Evolutionary conservation across 225 moss, liverwort and hornwort genomes (phyloP).

Genomic region (Bryum argenteum): DNA sequence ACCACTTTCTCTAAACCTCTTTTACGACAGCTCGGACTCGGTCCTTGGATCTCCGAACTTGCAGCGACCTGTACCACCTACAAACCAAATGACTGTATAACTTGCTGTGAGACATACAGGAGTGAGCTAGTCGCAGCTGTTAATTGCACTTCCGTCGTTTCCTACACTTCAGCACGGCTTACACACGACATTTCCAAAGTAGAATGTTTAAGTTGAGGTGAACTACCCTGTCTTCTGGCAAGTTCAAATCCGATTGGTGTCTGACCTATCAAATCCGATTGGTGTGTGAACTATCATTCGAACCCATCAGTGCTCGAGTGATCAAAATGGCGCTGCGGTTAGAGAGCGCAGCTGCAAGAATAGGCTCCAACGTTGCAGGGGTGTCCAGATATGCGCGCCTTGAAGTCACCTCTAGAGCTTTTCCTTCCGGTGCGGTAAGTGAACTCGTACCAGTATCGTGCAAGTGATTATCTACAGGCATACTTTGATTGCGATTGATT

Average conservation of each 20-base stretch:
- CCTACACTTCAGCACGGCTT: too few relatives aligned
- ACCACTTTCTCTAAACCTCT: too few relatives aligned
- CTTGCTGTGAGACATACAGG: too few relatives aligned
- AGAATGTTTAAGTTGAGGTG: conserved; percentile 11
- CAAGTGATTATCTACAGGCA: too few relatives aligned
- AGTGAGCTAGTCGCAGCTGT: too few relatives aligned
- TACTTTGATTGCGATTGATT: too few relatives aligned
- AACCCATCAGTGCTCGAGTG: background rate
- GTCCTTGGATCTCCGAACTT: background rate
- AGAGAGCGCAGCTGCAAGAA: conserved; percentile 11
- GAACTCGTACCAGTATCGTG: background rate
- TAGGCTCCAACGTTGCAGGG: background rate
- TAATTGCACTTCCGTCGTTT: too few relatives aligned
- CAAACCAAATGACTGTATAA: too few relatives aligned
- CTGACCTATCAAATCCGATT: background rate
- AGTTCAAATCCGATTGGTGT: background rate
- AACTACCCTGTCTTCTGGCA: background rate
- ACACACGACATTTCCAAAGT: background rate
- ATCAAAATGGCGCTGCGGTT: conserved; percentile 28
- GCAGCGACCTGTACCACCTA: background rate
- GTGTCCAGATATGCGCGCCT: conserved; percentile 1
- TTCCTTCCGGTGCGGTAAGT: conserved; percentile 12
- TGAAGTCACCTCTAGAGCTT: background rate
- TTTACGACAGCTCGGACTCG: too few relatives aligned
- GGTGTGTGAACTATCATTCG: background rate